Conservation (phyloP, 805 yeast species). For the Ogataea sp. region DNA sequence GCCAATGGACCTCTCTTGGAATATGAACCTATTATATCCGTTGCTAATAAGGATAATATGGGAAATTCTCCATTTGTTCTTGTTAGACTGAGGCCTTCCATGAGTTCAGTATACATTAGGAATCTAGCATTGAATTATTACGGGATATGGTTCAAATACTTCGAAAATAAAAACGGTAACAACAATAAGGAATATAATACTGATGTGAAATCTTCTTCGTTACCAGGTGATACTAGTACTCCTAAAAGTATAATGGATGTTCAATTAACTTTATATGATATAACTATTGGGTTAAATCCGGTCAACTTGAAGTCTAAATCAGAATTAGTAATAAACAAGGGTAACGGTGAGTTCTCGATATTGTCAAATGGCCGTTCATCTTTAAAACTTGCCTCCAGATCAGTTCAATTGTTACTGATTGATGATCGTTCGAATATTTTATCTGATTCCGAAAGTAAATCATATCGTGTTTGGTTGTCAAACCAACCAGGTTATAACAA, state of each 20-base stretch:
- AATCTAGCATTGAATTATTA: slow-evolving; percentile 48
- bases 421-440: slow-evolving; percentile 46
- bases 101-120: slow-evolving; percentile 35
- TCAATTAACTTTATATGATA: slow-evolving; percentile 35
- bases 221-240: too few relatives aligned
- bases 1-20: neutral
- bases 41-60: slow-evolving; percentile 26
- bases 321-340: slow-evolving; percentile 41
- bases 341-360: slow-evolving; percentile 40
- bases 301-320: slow-evolving; percentile 49
- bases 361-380: slow-evolving; percentile 13
- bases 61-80: slow-evolving; percentile 32
- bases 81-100: slow-evolving; percentile 27
- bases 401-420: slow-evolving; percentile 44
- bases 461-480: slow-evolving; percentile 13
- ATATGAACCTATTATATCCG: slow-evolving; percentile 23
- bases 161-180: slow-evolving; percentile 21
- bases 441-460: slow-evolving; percentile 18
- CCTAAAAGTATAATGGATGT: neutral
- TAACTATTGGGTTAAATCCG: slow-evolving; percentile 58
- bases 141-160: slow-evolving; percentile 46
- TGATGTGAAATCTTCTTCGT: neutral
- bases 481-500: slow-evolving; percentile 5
- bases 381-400: slow-evolving; percentile 40
- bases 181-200: slow-evolving; percentile 3